Percentiles rank a stretch among this genome's conserved stretches.
phyloP scores from a whole-genome alignment of 306 rosid genomes.

The Sophora flavescens region DNA sequence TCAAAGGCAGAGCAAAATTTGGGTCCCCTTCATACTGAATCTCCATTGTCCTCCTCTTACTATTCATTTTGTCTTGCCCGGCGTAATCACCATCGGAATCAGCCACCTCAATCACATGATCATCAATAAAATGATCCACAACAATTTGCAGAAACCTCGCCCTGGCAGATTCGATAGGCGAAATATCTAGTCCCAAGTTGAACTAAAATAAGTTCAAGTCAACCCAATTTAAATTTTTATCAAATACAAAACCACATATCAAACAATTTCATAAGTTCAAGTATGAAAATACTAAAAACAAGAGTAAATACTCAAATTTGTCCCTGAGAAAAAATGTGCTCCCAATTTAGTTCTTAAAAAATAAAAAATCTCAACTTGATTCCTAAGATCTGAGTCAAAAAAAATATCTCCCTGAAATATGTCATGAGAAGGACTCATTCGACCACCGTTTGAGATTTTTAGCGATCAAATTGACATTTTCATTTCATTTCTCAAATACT shows the following conservation, averaged over 20 bases:
- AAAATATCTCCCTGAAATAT: too few species aligned
- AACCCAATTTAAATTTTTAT: conserved; percentile 25
- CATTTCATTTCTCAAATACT: background rate
- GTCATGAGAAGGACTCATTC: too few species aligned
- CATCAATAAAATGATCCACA: conserved; percentile 79
- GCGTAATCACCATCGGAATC: conserved; percentile 71
- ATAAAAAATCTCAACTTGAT: background rate
- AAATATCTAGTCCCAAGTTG: conserved; percentile 66
- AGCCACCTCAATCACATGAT: conserved; percentile 64
- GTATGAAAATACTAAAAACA: too few species aligned
- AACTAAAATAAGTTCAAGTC: conserved; percentile 41
- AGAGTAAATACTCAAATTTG: background rate
- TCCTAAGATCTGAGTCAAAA: too few species aligned
- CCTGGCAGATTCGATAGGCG: conserved; percentile 86
- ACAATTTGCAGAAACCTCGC: conserved; percentile 84
- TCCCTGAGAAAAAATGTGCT: background rate
- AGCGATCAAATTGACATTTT: too few species aligned
- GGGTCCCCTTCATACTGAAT: conserved; percentile 85
- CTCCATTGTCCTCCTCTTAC: conserved; percentile 84
- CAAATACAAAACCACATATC: background rate
- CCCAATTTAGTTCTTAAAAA: too few species aligned
- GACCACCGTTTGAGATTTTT: background rate
- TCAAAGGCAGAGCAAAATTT: conserved; percentile 77
- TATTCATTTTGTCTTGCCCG: conserved; percentile 70
- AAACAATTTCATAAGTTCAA: background rate